Evolutionary conservation across 2,329 filamentous ascomycete species (phyloP), one percentile per base, ranked within the genome.

Genomic region (Epichloe festucae): DNA sequence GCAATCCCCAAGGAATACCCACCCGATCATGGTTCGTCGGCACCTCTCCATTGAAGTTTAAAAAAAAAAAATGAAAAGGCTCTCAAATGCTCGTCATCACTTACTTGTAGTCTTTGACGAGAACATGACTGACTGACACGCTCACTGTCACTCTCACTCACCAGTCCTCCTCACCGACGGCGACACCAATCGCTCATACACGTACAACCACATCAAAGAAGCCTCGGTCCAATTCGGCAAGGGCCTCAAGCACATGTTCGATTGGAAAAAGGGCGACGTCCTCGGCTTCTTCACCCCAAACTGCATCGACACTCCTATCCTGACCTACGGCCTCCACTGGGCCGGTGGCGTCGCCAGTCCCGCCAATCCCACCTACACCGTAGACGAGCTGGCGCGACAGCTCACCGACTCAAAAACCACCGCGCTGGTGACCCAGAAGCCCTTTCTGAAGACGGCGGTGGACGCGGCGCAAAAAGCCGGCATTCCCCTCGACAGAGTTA

Each of bases 311-410:
- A 88, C 84, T 0, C 84, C 88, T 0, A 73, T 84, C 3, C 68
- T 89, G 46, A 87, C 81, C 66, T 88, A 87, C 73, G 90, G 89
- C 31, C 76, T 81, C 10, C 80, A 85, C 57, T 96, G 88, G 86
- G 85, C 88, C 0, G 90, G 89, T 45, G 89, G 87, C 34, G 73
- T 88, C 49, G 70, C 88, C 11, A 89, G 84, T n/a, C 89, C 90
- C 0, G 89, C 88, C 3, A 96, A 96, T 63, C 89, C 90, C 19
- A 81, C 82, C 4, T 95, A 95, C 68, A 95, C 87, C 0, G 79
- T 78, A 12, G 81, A 88, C 10, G 91, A 97, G 68, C 76, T 96
- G 36, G 82, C 85, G 4, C 89, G 87, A 61, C 90, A 96, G 69
- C 76, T 97, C 54, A 81, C 81, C 60, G 87, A 94, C 66, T 84